Percentiles rank a stretch among this genome's conserved stretches.
Evolutionary conservation across 768 basidiomycete genomes (phyloP).

Genomic region (Galerina sulciceps): DNA sequence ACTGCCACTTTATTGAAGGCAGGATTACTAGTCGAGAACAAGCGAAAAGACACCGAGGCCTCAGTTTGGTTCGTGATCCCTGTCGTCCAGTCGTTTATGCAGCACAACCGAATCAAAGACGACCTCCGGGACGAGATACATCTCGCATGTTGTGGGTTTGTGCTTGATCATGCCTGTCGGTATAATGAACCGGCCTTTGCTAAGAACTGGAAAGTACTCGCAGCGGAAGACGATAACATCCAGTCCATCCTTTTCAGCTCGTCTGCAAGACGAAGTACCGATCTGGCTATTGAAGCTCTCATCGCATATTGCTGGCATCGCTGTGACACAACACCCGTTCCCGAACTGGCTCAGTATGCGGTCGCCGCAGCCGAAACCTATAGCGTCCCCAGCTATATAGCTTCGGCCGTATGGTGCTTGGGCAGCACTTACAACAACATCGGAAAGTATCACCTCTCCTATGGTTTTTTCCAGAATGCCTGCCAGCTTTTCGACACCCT

Average conservation of each 20-base stretch:
- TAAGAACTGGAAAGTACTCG: conserved; percentile 4
- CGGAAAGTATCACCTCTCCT: neutral
- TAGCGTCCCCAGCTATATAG: neutral
- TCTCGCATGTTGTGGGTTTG: conserved; percentile 8
- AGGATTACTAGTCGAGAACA: neutral
- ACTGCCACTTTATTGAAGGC: neutral
- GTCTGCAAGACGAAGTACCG: neutral
- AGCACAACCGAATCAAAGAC: neutral
- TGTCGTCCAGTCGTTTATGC: conserved; percentile 16
- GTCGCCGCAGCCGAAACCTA: neutral
- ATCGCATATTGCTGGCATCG: neutral
- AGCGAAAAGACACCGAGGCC: neutral
- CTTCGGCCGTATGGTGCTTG: neutral
- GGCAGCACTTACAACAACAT: neutral
- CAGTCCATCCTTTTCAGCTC: conserved; percentile 12
- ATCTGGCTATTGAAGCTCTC: neutral
- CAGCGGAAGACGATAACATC: conserved; percentile 7
- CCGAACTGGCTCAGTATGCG: neutral
- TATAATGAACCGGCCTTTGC: conserved; percentile 5
- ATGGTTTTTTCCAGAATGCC: neutral
- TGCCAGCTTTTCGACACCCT: conserved; percentile 2
- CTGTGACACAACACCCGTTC: neutral
- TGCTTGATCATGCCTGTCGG: conserved; percentile 8
- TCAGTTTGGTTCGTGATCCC: conserved; percentile 9
- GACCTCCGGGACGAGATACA: neutral